phyloP scores from a whole-genome alignment of 1,284 basidiomycete genomes.

The Xanthoconium separans region DNA sequence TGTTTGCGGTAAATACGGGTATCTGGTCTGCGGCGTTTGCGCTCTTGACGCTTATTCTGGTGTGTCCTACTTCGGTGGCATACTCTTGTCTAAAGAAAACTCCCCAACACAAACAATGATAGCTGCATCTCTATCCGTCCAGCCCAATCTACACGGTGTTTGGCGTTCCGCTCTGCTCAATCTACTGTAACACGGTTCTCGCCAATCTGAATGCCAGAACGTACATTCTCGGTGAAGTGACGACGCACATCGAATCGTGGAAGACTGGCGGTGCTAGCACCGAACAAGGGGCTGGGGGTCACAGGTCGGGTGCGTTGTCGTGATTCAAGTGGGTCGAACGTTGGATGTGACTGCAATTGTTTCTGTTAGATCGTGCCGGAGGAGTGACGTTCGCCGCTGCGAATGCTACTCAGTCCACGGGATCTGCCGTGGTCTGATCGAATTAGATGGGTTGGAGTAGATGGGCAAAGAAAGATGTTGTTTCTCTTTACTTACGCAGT shows the following conservation, averaged over 20 bases:
- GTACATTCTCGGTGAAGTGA: not conserved
- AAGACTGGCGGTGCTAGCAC: not conserved
- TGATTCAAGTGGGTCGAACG: not conserved
- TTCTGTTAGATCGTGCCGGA: not conserved
- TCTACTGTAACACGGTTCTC: constrained; percentile 20
- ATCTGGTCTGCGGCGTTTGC: constrained; percentile 17
- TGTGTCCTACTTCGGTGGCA: not conserved
- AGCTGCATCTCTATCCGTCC: not conserved
- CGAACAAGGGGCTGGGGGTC: not conserved
- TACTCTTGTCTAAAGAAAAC: not conserved
- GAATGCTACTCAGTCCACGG: not conserved
- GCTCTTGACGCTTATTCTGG: constrained; percentile 9
- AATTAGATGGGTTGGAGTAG: not conserved
- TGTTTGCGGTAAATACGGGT: constrained; percentile 20
- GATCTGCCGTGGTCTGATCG: not conserved
- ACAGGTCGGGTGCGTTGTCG: not conserved
- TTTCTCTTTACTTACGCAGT: too few relatives aligned
- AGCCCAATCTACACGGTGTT: constrained; percentile 5
- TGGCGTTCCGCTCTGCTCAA: constrained; percentile 2
- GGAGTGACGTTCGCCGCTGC: not conserved
- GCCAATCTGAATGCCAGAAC: constrained; percentile 17
- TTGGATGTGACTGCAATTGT: not conserved
- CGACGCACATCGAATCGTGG: too few relatives aligned
- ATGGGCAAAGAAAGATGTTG: too few relatives aligned
- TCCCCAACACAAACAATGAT: not conserved